Percentiles rank a stretch among this genome's conserved stretches.
phyloP scores from a whole-genome alignment of 2,329 filamentous ascomycete genomes.

The Fusarium devonianum region DNA sequence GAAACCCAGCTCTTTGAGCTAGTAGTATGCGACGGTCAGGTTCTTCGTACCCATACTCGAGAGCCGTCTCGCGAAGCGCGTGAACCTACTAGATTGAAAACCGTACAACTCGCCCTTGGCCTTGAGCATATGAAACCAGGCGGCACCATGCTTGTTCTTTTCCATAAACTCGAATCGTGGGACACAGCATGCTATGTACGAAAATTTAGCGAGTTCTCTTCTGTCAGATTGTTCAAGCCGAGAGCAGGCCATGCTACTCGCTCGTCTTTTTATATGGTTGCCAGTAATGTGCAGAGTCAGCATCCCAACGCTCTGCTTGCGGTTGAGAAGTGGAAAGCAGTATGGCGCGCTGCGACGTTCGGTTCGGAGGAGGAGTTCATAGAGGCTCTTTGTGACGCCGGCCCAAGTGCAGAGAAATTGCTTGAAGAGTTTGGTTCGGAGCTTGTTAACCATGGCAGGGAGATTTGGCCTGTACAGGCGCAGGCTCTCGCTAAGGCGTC shows the following conservation, averaged over 20 bases:
- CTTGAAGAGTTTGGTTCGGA: slow-evolving; percentile 22
- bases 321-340: slow-evolving; percentile 50
- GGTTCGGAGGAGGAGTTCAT: slow-evolving; percentile 8
- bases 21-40: slow-evolving; percentile 56
- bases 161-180: slow-evolving; percentile 57
- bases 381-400: neutral
- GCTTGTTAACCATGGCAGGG: slow-evolving; percentile 10
- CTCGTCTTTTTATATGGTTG: slow-evolving; percentile 63
- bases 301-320: slow-evolving; percentile 45
- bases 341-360: slow-evolving; percentile 52
- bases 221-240: slow-evolving; percentile 53
- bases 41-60: slow-evolving; percentile 50
- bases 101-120: slow-evolving; percentile 53
- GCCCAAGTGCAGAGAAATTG: neutral
- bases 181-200: slow-evolving; percentile 48
- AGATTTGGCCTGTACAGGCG: slow-evolving; percentile 28
- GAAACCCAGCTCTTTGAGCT: slow-evolving; percentile 48
- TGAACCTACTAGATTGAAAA: slow-evolving; percentile 49
- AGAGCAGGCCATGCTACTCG: slow-evolving; percentile 47
- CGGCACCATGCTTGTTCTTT: slow-evolving; percentile 59
- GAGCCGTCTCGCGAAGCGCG: slow-evolving; percentile 43
- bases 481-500: slow-evolving; percentile 10
- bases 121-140: slow-evolving; percentile 54
- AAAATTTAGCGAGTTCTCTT: slow-evolving; percentile 51
- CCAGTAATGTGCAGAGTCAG: slow-evolving; percentile 49